A percentile compares a stretch with the other conserved stretches of the same genome.
These are phyloP conservation scores for Spatholobus suberectus DNA, from an alignment of 306 rosid genomes.

Conservation along the genomic window DNA sequence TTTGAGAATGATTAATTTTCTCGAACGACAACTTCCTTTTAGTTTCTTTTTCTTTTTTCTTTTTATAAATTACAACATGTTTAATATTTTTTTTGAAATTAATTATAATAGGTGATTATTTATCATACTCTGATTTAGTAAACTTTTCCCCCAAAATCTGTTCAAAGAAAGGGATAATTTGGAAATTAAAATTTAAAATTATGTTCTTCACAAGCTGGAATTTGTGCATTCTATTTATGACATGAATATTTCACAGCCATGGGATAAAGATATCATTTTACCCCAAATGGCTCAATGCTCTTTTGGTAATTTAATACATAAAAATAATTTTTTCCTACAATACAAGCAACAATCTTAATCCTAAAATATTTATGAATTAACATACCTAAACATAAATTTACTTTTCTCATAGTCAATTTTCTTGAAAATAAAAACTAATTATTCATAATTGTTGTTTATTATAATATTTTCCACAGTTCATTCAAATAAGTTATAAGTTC, in stretches of 20 bases:
- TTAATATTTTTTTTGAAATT: neutral
- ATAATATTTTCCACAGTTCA: neutral
- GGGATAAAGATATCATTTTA: neutral
- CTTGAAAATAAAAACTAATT: neutral
- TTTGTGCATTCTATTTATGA: neutral
- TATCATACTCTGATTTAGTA: neutral
- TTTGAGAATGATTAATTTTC: neutral
- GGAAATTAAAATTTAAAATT: too few species aligned
- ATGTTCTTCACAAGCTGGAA: neutral
- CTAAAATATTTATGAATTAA: neutral
- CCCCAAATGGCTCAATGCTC: neutral
- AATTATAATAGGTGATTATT: neutral
- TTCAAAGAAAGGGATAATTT: neutral
- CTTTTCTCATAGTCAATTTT: neutral
- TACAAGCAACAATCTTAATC: neutral
- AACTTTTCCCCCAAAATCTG: neutral
- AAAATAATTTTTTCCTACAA: neutral
- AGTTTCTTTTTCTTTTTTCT: neutral
- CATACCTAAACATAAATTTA: neutral
- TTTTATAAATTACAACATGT: neutral
- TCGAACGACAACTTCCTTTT: neutral
- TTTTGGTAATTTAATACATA: neutral
- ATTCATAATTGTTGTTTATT: neutral
- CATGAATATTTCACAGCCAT: neutral
- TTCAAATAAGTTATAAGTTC: neutral